Conservation (phyloP, 2,329 filamentous ascomycete species). For the Sclerotinia sclerotiorum region DNA sequence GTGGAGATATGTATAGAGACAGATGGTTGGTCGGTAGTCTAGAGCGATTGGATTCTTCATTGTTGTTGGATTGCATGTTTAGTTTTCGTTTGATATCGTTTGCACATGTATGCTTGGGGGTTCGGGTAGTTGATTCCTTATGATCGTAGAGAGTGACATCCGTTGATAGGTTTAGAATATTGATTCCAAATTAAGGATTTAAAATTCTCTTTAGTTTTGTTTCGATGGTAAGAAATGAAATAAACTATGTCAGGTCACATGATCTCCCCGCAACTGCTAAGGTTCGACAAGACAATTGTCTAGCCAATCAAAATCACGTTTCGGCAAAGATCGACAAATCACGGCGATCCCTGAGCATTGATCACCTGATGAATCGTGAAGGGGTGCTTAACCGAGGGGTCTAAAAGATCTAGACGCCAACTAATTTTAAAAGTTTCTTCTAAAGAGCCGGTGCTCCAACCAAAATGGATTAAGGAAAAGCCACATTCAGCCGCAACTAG, state of each 20-base stretch:
- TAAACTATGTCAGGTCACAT: background rate
- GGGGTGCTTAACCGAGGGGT: background rate
- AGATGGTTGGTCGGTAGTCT: background rate
- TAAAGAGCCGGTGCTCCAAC: background rate
- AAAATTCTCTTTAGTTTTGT: no score
- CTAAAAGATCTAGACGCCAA: background rate
- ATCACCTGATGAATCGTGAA: background rate
- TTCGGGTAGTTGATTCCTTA: no score
- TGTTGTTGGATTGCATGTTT: background rate
- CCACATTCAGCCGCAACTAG: constrained; percentile 5
- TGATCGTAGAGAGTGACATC: background rate
- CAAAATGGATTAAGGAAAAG: constrained; percentile 1
- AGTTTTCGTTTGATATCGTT: no score
- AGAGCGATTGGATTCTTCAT: background rate
- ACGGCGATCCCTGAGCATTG: background rate
- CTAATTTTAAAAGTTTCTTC: background rate
- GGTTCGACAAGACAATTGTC: no score
- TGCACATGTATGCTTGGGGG: background rate
- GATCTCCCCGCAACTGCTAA: background rate
- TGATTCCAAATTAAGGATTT: no score
- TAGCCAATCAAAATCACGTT: background rate
- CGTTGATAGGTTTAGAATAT: no score
- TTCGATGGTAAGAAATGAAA: no score
- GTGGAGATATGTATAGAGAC: no score
- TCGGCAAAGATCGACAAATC: background rate